A percentile compares a stretch with the other conserved stretches of the same genome.
phyloP scores from a whole-genome alignment of 2,329 filamentous ascomycete genomes.

The Exophiala alcalophila region DNA sequence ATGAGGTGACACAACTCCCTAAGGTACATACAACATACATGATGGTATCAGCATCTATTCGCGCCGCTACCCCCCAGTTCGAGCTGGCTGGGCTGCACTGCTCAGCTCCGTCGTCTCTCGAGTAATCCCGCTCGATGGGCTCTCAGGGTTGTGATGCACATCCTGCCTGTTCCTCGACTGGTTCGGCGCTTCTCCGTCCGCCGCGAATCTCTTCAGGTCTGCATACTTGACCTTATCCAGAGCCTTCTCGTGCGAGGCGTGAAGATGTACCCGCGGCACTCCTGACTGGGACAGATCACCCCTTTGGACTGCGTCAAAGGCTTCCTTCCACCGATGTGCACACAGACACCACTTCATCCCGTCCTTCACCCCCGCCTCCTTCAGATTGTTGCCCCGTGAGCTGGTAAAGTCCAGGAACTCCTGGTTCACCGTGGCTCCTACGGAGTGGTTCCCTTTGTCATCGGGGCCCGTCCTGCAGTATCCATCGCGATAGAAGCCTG shows the following conservation, averaged over 20 bases:
- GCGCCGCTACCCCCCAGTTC: slow-evolving; percentile 8
- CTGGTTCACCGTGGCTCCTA: slow-evolving; percentile 57
- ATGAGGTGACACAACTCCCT: no score
- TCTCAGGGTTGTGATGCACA: slow-evolving; percentile 10
- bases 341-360: slow-evolving; percentile 65
- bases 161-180: slow-evolving; percentile 13
- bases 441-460: slow-evolving; percentile 59
- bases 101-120: slow-evolving; percentile 19
- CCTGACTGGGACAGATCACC: slow-evolving; percentile 34
- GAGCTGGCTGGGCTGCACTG: slow-evolving; percentile 13
- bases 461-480: slow-evolving; percentile 56
- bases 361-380: slow-evolving; percentile 52
- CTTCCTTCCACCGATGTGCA: slow-evolving; percentile 59
- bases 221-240: slow-evolving; percentile 35
- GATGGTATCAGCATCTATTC: neutral
- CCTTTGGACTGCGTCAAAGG: slow-evolving; percentile 52
- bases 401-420: slow-evolving; percentile 63
- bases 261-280: slow-evolving; percentile 34
- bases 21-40: no score
- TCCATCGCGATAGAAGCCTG: slow-evolving; percentile 60
- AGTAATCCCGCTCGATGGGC: slow-evolving; percentile 4
- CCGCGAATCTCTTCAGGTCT: slow-evolving; percentile 37
- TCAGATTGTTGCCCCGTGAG: slow-evolving; percentile 58
- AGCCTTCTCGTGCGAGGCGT: slow-evolving; percentile 39
- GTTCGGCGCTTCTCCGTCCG: slow-evolving; percentile 26